These are phyloP conservation scores for Vicia sativa DNA, from an alignment of 306 rosid genomes.

Conservation along the genomic window DNA sequence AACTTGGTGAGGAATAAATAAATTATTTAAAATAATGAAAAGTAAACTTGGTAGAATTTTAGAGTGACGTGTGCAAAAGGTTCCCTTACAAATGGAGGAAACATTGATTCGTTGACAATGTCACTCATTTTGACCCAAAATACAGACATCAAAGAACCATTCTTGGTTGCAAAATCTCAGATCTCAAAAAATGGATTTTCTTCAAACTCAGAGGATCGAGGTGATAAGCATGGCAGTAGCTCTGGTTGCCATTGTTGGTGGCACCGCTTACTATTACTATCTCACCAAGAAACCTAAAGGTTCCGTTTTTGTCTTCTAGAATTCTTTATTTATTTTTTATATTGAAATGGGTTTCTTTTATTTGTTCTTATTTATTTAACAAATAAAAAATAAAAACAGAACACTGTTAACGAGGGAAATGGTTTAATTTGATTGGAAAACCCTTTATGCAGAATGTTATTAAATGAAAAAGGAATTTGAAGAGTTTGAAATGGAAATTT, in stretches of 20 bases:
- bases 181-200: slow-evolving; percentile 41
- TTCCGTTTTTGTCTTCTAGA: not conserved
- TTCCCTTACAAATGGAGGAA: not conserved
- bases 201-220: slow-evolving; percentile 52
- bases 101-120: not conserved
- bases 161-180: slow-evolving; percentile 5
- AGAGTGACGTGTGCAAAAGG: slow-evolving; percentile 13
- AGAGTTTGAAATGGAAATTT: no score
- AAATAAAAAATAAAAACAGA: no score
- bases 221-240: slow-evolving; percentile 56
- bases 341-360: not conserved
- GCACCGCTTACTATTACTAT: slow-evolving; percentile 62
- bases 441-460: no score
- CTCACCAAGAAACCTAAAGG: slow-evolving; percentile 63
- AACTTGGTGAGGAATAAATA: no score
- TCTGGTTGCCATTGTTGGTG: slow-evolving; percentile 55
- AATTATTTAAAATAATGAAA: no score
- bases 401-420: no score
- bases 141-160: not conserved
- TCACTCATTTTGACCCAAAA: not conserved
- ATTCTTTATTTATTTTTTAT: not conserved
- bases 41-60: not conserved
- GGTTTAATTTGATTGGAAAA: no score
- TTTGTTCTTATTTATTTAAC: not conserved
- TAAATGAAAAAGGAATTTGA: no score